Conservation (phyloP, 2,329 filamentous ascomycete species). For the Chrysoporthe puriensis region DNA sequence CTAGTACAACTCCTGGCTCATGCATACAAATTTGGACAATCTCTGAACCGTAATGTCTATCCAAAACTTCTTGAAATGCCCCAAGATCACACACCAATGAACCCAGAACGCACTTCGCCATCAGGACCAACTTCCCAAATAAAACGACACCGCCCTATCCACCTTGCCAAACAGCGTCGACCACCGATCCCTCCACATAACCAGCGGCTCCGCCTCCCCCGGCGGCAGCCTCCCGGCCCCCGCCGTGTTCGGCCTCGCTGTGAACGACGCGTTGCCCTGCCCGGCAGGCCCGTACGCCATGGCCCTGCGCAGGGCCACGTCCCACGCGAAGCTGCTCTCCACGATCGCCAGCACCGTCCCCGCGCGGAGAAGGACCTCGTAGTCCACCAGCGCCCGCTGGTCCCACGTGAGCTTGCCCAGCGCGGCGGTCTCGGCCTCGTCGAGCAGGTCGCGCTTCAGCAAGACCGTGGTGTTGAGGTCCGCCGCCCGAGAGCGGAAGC, state of each 20-base stretch:
- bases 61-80: not conserved
- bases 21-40: not conserved
- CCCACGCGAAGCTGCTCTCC: constrained; percentile 51
- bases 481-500: constrained; percentile 42
- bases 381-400: constrained; percentile 55
- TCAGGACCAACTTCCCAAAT: constrained; percentile 27
- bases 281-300: constrained; percentile 33
- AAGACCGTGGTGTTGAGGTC: constrained; percentile 44
- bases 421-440: constrained; percentile 38
- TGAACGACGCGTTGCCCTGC: constrained; percentile 11
- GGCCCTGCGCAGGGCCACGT: constrained; percentile 47
- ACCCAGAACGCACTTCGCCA: not conserved
- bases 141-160: constrained; percentile 25
- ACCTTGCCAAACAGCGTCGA: constrained; percentile 38
- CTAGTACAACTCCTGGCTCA: not conserved
- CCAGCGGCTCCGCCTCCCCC: constrained; percentile 17
- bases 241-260: constrained; percentile 1
- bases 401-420: constrained; percentile 49
- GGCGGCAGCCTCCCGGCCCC: constrained; percentile 19
- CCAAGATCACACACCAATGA: not conserved
- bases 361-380: constrained; percentile 50
- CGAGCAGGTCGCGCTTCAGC: constrained; percentile 48
- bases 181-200: constrained; percentile 40
- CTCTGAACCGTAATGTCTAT: not conserved
- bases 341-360: constrained; percentile 48